Evolutionary conservation across 2,329 filamentous ascomycete species (phyloP), one percentile per base, ranked within the genome.

Genomic region (Ophiostoma australiae): DNA sequence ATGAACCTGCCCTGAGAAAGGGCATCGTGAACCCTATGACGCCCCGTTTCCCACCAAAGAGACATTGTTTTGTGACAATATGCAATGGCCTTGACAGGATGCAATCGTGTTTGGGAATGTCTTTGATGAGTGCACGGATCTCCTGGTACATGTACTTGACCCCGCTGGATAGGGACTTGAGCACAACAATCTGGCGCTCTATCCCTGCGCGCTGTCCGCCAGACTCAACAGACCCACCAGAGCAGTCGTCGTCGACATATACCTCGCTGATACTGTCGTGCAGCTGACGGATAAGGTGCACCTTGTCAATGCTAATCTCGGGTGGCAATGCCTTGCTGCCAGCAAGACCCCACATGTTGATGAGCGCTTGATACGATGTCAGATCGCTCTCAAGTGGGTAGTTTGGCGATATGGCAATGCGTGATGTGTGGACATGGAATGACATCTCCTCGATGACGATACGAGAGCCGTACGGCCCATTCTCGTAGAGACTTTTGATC

Each of bases 101-200:
- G 76, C 86, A 84, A 1, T 80, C 79, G 74, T 89, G 86, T 2
- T 83, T 80, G 37, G 82, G 79, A 66, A 88, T 80, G 37, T 77
- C 81, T 4, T 61, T 66, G 70, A 88, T 82, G 1, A 89, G 81
- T 33, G 83, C 82, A 70, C 83, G 83, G 23, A 89, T 80, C 77
- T 89, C 87, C 74, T 88, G 85, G 75, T 89, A 89, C 52, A 89
- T 79, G 75, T 85, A 89, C 75, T 88, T 88, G 72, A 85, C 81
- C 73, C 82, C 84, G 77, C 84, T 86, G 2, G 84, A 85, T 61
- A 88, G 76, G 3, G 85, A 84, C 76, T 89, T 89, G 77, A 89
- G 82, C 71, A 88, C 84, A 80, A 82, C 84, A 2, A 80, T 76
- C 67, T 78, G 75, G 13, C 35, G 61, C 48, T 39, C 63, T 17